Evolutionary conservation across 2,329 filamentous ascomycete genomes (phyloP), one percentile per base, ranked within the genome.

Genomic region (Alternaria angustiovoidea): DNA sequence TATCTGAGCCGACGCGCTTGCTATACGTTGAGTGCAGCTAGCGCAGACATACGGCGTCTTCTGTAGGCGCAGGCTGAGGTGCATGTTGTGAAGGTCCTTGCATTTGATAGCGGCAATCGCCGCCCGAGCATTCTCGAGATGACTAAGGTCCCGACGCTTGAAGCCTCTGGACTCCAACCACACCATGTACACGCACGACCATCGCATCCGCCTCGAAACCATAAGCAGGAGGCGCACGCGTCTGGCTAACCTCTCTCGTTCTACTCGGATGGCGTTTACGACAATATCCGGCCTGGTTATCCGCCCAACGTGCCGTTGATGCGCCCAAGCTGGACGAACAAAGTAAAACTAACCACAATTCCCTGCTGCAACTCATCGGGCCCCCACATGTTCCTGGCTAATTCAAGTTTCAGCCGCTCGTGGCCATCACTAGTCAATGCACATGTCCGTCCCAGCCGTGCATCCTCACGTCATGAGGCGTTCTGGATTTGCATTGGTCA

Each of bases 11-110:
- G 49, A 48, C 5, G 36, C 42, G 49, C 39, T 47, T 59, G 56
- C 44, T 56, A 67, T 55, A 38, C 63, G 64, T 56, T 66, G 67
- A n/a, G 55, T 66, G 61, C 73, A 78, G 62, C 60, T 71, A 51
- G 68, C 54, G 65, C 75, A 77, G 47, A 74, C 52, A 54, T 71
- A 73, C 20, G 60, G 59, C 39, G 59, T 56, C 43, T 30, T 36
- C 4, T 54, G 32, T 8, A 67, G 38, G 47, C 64, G 63, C 52
- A 61, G 67, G 36, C 62, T 54, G 34, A 63, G 43, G 32, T 67
- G 59, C 73, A 75, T 76, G 44, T 56, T 74, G 68, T 62, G 52
- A 57, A 61, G 52, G 60, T 61, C 46, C 43, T 55, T 57, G 34
- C 51, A 44, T 39, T 32, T 41, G 57, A 36, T 49, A 49, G 59